These are phyloP conservation scores for Talaromyces marneffei DNA, from an alignment of 2,329 filamentous ascomycete genomes.

Conservation along the genomic window DNA sequence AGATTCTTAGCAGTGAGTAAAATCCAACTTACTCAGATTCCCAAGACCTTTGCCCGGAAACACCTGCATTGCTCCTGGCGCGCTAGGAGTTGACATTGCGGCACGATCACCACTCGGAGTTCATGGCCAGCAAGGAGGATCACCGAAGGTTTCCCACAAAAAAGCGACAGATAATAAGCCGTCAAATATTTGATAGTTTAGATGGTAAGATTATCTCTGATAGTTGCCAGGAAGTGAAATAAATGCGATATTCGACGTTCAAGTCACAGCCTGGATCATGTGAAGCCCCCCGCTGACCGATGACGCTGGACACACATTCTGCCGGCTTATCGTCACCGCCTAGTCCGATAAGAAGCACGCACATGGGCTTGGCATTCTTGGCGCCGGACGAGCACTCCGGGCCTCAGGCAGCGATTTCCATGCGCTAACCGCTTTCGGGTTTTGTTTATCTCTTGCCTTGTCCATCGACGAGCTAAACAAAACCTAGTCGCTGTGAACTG, in stretches of 20 bases:
- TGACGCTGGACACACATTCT: conserved; percentile 11
- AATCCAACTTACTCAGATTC: conserved; percentile 46
- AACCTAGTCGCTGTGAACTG: neutral
- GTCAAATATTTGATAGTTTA: neutral
- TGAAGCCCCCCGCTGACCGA: conserved; percentile 18
- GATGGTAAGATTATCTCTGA: neutral
- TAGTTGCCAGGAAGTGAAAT: neutral
- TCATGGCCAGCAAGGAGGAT: conserved; percentile 1
- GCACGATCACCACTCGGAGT: conserved; percentile 11
- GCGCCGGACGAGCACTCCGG: neutral
- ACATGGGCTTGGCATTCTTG: neutral
- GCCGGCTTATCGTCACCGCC: conserved; percentile 18
- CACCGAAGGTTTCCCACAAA: neutral
- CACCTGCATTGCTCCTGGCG: conserved; percentile 50
- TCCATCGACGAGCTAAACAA: conserved; percentile 14
- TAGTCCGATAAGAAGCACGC: neutral
- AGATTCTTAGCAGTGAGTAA: too few relatives aligned
- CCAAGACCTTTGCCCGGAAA: conserved; percentile 61
- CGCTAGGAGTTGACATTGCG: conserved; percentile 32
- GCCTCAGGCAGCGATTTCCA: neutral
- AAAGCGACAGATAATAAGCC: neutral
- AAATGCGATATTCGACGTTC: neutral
- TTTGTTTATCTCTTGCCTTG: conserved; percentile 32
- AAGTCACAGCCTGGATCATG: conserved; percentile 20
- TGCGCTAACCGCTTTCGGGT: conserved; percentile 16